These are phyloP conservation scores for Penicillium freii DNA, from an alignment of 2,329 filamentous ascomycete species.

Conservation along the genomic window DNA sequence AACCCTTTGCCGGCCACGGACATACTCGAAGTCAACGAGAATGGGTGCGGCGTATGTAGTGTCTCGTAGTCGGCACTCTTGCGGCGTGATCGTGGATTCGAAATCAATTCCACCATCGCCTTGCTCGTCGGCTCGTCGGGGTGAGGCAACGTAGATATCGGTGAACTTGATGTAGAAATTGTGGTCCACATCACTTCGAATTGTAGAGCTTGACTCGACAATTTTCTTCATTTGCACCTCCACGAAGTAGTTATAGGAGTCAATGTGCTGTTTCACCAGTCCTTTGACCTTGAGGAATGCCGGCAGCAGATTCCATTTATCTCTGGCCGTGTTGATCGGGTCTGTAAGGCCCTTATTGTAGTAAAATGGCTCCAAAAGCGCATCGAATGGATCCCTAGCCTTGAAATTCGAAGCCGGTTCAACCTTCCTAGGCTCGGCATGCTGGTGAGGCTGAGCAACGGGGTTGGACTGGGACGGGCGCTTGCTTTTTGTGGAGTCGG, in stretches of 20 bases:
- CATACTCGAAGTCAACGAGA: conserved; percentile 86
- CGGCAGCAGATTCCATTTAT: conserved; percentile 96
- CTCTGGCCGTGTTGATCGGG: conserved; percentile 67
- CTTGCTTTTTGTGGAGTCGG: conserved; percentile 30
- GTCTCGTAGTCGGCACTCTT: conserved; percentile 93
- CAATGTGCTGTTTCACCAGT: conserved; percentile 94
- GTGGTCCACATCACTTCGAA: conserved; percentile 88
- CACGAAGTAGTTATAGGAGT: conserved; percentile 98
- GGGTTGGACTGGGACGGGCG: conserved; percentile 30
- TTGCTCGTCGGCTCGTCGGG: conserved; percentile 73
- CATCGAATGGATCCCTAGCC: conserved; percentile 53
- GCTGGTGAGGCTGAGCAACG: conserved; percentile 17
- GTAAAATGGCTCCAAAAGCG: conserved; percentile 67
- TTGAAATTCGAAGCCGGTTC: conserved; percentile 26
- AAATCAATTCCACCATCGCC: conserved; percentile 50
- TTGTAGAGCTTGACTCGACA: conserved; percentile 81
- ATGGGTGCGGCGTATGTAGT: conserved; percentile 98
- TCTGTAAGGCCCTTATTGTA: conserved; percentile 66
- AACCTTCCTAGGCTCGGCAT: conserved; percentile 16
- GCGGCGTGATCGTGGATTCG: conserved; percentile 69
- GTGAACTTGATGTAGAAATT: conserved; percentile 92
- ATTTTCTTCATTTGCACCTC: conserved; percentile 97
- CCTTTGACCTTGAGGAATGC: conserved; percentile 99
- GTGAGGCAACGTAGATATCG: conserved; percentile 81
- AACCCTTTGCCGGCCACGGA: conserved; percentile 74